A percentile compares a stretch with the other conserved stretches of the same genome.
Evolutionary conservation across 805 yeast species (phyloP).

Genomic region (Suhomyces tanzawaensis): DNA sequence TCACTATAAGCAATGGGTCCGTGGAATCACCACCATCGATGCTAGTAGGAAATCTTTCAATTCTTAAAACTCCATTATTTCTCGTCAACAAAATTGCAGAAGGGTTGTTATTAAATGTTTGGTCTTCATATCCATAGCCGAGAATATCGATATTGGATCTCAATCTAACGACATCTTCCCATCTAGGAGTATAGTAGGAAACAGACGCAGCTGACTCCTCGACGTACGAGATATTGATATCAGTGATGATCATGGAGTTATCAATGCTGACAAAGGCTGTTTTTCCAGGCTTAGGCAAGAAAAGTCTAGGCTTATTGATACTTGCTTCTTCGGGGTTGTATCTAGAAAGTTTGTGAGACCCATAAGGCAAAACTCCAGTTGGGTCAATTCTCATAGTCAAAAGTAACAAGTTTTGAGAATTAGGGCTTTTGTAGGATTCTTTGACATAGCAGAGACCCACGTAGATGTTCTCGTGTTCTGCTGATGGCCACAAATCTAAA

Average conservation of each 20-base stretch:
- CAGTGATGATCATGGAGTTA: conserved; percentile 64
- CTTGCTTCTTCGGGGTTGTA: conserved; percentile 13
- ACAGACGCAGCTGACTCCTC: conserved; percentile 15
- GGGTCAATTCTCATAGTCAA: conserved; percentile 52
- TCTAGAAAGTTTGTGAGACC: conserved; percentile 64
- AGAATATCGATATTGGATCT: conserved; percentile 50
- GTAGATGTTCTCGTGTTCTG: conserved; percentile 34
- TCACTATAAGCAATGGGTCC: conserved; percentile 40
- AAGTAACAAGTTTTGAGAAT: conserved; percentile 36
- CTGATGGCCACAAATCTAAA: conserved; percentile 59
- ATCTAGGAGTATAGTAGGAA: conserved; percentile 46
- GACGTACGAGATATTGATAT: conserved; percentile 43
- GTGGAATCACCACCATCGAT: conserved; percentile 16
- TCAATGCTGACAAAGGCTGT: conserved; percentile 62
- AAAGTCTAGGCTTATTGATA: conserved; percentile 44
- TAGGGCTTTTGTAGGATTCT: conserved; percentile 10
- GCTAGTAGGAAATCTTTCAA: conserved; percentile 45
- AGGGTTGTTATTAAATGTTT: conserved; percentile 36
- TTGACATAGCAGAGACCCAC: conserved; percentile 36
- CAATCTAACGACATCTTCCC: conserved; percentile 79
- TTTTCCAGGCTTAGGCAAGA: conserved; percentile 54
- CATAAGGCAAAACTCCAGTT: conserved; percentile 53
- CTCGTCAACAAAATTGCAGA: conserved; percentile 49
- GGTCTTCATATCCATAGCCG: conserved; percentile 57
- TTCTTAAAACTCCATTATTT: conserved; percentile 58